These are phyloP conservation scores for Phanerochaete carnosa DNA, from an alignment of 768 basidiomycete genomes.

Conservation along the genomic window DNA sequence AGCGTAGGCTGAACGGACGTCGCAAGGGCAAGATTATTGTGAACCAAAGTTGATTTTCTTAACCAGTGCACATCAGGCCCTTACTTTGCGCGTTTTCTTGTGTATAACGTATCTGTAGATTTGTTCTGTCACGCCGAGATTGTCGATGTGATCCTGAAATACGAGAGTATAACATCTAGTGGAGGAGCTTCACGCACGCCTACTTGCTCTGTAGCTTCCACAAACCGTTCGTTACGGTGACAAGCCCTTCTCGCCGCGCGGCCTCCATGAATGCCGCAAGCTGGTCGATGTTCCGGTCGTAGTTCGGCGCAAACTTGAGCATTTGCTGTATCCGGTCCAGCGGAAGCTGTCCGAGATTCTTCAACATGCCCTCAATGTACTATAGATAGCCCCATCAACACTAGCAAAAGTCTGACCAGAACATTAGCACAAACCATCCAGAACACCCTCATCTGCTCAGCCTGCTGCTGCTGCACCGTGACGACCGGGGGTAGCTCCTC, in stretches of 20 bases:
- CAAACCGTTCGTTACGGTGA: slow-evolving; percentile 64
- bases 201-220: slow-evolving; percentile 48
- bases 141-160: background rate
- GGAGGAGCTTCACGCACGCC: background rate
- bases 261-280: slow-evolving; percentile 78
- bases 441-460: slow-evolving; percentile 82
- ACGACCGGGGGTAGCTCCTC: slow-evolving; percentile 47
- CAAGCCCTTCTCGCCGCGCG: slow-evolving; percentile 72
- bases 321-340: slow-evolving; percentile 86
- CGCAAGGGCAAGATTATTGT: too few species aligned
- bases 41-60: too few species aligned
- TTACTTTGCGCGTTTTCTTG: too few species aligned
- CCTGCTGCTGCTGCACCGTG: slow-evolving; percentile 68
- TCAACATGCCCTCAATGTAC: slow-evolving; percentile 93
- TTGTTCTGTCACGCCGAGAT: too few species aligned
- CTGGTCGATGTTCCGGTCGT: slow-evolving; percentile 78
- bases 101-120: too few species aligned
- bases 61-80: too few species aligned
- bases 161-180: background rate
- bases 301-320: slow-evolving; percentile 81
- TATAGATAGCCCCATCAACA: slow-evolving; percentile 21
- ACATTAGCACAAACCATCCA: slow-evolving; percentile 64
- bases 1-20: too few species aligned
- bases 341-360: slow-evolving; percentile 73
- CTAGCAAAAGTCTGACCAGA: background rate